These are phyloP conservation scores for Lichtheimia hyalospora DNA, from an alignment of 371 early-diverging fungal genomes.

Conservation along the genomic window DNA sequence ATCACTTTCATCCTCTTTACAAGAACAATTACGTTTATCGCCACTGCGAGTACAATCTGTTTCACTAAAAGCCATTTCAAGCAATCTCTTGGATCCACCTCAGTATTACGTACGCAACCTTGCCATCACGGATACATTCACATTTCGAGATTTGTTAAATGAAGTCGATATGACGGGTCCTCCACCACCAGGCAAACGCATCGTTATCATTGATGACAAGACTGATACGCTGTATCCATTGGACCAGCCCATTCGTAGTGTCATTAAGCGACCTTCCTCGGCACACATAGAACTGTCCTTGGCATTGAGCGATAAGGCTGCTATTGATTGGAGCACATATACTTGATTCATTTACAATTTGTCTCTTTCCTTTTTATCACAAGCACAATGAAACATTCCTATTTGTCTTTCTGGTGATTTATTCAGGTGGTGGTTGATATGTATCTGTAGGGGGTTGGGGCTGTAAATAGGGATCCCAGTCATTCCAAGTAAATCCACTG, in stretches of 20 bases:
- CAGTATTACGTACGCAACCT: conserved; percentile 44
- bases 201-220: conserved; percentile 36
- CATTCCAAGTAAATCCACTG: conserved; percentile 32
- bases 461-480: conserved; percentile 33
- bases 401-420: neutral
- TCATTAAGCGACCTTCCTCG: conserved; percentile 25
- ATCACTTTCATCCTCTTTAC: neutral
- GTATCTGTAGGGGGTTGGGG: neutral
- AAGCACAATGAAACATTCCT: too few species aligned
- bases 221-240: conserved; percentile 39
- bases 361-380: too few species aligned
- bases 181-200: conserved; percentile 45
- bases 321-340: conserved; percentile 42
- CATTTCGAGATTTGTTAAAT: conserved; percentile 40
- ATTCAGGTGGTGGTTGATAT: neutral
- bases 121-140: conserved; percentile 47
- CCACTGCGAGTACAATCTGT: conserved; percentile 33
- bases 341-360: conserved; percentile 1
- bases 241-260: conserved; percentile 42
- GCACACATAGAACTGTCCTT: conserved; percentile 43
- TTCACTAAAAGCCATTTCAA: conserved; percentile 30
- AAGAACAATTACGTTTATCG: neutral
- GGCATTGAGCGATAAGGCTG: conserved; percentile 35
- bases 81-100: conserved; percentile 6
- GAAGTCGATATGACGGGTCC: conserved; percentile 43